Evolutionary conservation across 2,329 filamentous ascomycete genomes (phyloP), one percentile per base, ranked within the genome.

Genomic region (Xylaria sp.): DNA sequence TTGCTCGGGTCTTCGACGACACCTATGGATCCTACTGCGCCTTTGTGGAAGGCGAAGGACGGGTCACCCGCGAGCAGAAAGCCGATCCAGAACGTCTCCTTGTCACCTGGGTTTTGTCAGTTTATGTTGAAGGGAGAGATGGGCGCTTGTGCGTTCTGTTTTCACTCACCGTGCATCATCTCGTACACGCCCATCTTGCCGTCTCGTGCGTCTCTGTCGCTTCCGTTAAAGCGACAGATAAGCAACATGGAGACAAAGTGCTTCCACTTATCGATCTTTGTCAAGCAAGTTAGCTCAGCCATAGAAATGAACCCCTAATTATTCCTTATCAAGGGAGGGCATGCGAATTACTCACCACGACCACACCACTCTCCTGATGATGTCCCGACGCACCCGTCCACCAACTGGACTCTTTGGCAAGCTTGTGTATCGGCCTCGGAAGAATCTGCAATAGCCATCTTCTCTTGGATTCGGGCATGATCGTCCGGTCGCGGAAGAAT

Each of bases 61-160:
- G 75, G 68, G 63, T 83, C 81, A 4, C 81, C 82, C 20, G 79
- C 80, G 15, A 84, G 78, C 65, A 84, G 80, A 77, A 82, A 84
- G n/a, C 81, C 80, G 3, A 85, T 77, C 83, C 83, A 85, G 76
- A 83, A 85, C 1, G 82, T 84, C 68, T 85, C 83, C 69, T 85
- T 85, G 73, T 85, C 83, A 53, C 83, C 82, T 70, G 26, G 42
- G 26, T 54, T 51, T 20, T 49, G 61, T 70, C 0, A 69, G 61
- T 40, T 57, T 57, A 40, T 7, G 40, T 20, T 31, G 5, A 20
- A 11, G 28, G 10, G 10, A 9, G 38, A n/a, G 13, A 36, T 26
- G 28, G 5, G 48, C 7, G 17, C 2, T 42, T 46, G 17, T 7
- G 17, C 23, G 23, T 23, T 23, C 23, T 23, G 23, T 23, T 26